phyloP scores from a whole-genome alignment of 2,329 filamentous ascomycete genomes.

The Curvularia sp. region DNA sequence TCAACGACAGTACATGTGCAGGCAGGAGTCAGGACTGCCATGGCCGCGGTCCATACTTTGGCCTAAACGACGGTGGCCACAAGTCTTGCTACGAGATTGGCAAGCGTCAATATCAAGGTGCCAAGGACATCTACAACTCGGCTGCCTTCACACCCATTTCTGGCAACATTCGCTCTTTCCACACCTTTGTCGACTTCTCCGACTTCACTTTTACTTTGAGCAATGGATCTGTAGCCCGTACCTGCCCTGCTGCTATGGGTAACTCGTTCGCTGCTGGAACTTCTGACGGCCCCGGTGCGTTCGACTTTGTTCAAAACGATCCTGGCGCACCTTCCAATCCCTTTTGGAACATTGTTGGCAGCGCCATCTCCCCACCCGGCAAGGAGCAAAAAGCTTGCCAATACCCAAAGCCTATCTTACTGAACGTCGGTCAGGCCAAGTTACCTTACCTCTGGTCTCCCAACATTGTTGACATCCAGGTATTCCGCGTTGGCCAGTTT shows the following conservation, averaged over 20 bases:
- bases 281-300: conserved; percentile 86
- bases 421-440: conserved; percentile 84
- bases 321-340: conserved; percentile 78
- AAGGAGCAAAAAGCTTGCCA: conserved; percentile 78
- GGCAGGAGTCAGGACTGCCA: conserved; percentile 75
- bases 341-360: conserved; percentile 79
- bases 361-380: conserved; percentile 73
- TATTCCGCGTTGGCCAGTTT: conserved; percentile 82
- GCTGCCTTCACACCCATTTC: conserved; percentile 60
- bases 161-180: conserved; percentile 77
- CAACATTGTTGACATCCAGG: conserved; percentile 89
- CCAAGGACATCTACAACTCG: conserved; percentile 65
- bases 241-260: conserved; percentile 86
- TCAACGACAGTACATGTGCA: conserved; percentile 85
- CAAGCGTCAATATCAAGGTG: conserved; percentile 71
- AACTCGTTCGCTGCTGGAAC: conserved; percentile 95
- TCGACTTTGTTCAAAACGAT: conserved; percentile 92
- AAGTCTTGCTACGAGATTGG: conserved; percentile 80
- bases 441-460: conserved; percentile 86
- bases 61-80: conserved; percentile 67
- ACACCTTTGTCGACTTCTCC: conserved; percentile 84
- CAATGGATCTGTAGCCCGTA: conserved; percentile 73
- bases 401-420: conserved; percentile 79
- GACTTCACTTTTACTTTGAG: conserved; percentile 75
- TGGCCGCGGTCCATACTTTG: conserved; percentile 74